phyloP scores from a whole-genome alignment of 768 basidiomycete genomes.

The Russula olivacea region DNA sequence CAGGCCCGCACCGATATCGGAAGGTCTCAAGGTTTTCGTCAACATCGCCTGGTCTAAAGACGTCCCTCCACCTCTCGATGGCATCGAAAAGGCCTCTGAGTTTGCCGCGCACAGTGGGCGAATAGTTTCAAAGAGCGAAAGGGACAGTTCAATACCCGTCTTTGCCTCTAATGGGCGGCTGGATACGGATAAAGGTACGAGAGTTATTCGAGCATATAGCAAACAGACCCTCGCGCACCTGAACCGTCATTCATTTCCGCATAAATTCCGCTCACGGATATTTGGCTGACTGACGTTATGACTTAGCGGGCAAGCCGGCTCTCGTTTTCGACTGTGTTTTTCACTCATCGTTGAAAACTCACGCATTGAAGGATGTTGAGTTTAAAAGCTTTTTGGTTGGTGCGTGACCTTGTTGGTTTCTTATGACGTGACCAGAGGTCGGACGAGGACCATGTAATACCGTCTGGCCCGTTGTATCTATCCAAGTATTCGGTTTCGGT shows the following conservation, averaged over 20 bases:
- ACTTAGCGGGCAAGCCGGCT: constrained; percentile 58
- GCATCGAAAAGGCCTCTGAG: constrained; percentile 51
- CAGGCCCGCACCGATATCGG: constrained; percentile 34
- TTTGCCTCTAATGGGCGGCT: constrained; percentile 57
- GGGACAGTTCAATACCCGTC: constrained; percentile 57
- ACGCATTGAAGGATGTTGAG: constrained; percentile 50
- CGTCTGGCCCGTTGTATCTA: not conserved
- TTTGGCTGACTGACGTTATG: constrained; percentile 1
- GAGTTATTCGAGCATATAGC: too few species aligned
- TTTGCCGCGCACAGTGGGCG: constrained; percentile 44
- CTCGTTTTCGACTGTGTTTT: constrained; percentile 72
- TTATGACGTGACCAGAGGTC: not conserved
- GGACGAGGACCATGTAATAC: not conserved
- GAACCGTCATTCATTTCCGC: not conserved
- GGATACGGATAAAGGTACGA: constrained; percentile 65
- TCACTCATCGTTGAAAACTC: constrained; percentile 52
- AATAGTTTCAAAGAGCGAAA: constrained; percentile 36
- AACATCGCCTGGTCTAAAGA: constrained; percentile 67
- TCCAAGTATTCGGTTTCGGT: not conserved
- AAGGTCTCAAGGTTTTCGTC: constrained; percentile 60
- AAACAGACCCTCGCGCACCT: not conserved
- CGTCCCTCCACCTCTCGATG: constrained; percentile 64
- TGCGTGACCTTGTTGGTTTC: constrained; percentile 31
- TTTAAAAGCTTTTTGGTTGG: constrained; percentile 70
- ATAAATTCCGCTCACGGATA: not conserved